Evolutionary conservation across 2,329 filamentous ascomycete genomes (phyloP), one percentile per base, ranked within the genome.

Genomic region (Fusarium acutatum): DNA sequence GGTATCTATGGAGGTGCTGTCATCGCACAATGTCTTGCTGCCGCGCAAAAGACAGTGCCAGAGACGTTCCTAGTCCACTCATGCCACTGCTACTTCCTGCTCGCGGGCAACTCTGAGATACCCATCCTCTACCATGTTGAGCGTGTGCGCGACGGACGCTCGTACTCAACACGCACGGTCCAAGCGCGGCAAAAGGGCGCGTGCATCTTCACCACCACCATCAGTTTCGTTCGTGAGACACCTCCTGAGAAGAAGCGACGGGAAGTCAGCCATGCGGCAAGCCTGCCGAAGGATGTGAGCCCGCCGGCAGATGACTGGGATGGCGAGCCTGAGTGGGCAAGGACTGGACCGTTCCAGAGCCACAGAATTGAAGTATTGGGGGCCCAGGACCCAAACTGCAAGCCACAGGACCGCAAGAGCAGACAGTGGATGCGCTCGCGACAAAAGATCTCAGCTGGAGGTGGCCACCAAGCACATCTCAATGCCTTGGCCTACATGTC

Each of bases 11-110:
- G 96, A 80, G 95, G 95, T 74, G 91, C 93, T 64, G 95, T 97
- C 41, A 98, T 99, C 76, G 95, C 96, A 53, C 96, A 98, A 87
- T 95, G 90, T 79, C 91, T 98, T 32, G 89, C 93, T 50, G 94
- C 96, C 5, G 96, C 94, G 30, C 95, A 97, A 82, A 90, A 91
- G 79, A 99, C 96, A 14, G 94, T 99, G 5, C 92, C 93, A 0
- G 82, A 86, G 32, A 87, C 93, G 80, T 98, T 97, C 83, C 89
- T 91, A 67, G 91, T 96, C 56, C 96, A 99, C 86, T 96, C 93
- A 80, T 98, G 97, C 93, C 96, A 99, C 88, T 98, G 96, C 89
- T 99, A 98, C 86, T 99, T 99, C 82, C 91, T 99, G 38, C 91
- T 98, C 5, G 95, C 96, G 9, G 96, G 96, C 34, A 93, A 96